Evolutionary conservation across 2,329 filamentous ascomycete species (phyloP), one percentile per base, ranked within the genome.

Genomic region (Xylaria sp.): DNA sequence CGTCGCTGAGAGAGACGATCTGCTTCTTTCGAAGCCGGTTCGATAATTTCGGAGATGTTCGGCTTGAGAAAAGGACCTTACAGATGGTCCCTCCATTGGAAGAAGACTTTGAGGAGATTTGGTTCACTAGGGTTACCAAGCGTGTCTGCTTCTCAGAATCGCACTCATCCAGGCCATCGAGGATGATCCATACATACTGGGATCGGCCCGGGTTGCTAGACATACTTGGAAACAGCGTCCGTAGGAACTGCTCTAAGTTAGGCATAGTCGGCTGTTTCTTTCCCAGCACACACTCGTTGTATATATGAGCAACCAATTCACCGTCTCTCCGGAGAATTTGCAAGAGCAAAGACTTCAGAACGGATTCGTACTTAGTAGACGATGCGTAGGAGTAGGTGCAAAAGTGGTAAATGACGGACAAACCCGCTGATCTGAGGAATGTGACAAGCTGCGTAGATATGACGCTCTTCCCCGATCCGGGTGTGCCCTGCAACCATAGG

Each of bases 391-490:
- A 58, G 11, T 70, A 66, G 4, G 61, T 71, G 56, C 71, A 75
- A 29, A 76, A 71, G 41, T 76, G 71, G 2, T 39, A 43, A 7
- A 71, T 44, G 1, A 73, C 62, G 7, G 65, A 18, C 8, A 50
- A 62, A 1, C 43, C 29, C 1, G 44, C 39, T 1, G 21, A 21
- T 1, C 52, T 54, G 4, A 73, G 57, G 24, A 72, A 74, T 1
- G 39, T 62, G 7, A 63, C 47, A 6, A 76, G 51, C 18, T 70
- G 65, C 0, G 62, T 56, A 7, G 66, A 44, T 2, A 75, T 39
- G 0, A 73, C 65, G 24, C 70, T 76, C 44, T 76, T 76, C 0
- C 73, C 73, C 0, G 65, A 64, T 1, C 73, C 73, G 1, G 71
- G 68, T 2, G 51, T 57, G 0, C 74, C 73, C 5, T 72, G 67